Percentiles rank a stretch among this genome's conserved stretches.
These are phyloP conservation scores for Fusarium sp. DNA, from an alignment of 2,329 filamentous ascomycete genomes.

Conservation along the genomic window DNA sequence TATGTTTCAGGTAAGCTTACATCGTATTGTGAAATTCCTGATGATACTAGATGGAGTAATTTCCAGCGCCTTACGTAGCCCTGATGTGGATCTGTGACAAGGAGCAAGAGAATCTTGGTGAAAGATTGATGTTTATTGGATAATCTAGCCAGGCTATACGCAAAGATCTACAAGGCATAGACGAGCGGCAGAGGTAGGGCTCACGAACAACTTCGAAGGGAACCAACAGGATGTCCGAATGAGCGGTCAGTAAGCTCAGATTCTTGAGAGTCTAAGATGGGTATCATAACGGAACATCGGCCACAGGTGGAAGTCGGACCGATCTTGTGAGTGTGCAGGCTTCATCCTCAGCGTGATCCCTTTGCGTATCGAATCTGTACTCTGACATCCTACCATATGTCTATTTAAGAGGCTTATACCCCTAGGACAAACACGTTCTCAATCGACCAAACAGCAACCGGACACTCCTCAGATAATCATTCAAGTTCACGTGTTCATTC, in stretches of 20 bases:
- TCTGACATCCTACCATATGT: neutral
- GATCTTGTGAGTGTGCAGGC: neutral
- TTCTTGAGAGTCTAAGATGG: neutral
- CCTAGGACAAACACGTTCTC: no score
- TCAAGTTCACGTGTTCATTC: no score
- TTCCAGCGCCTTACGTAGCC: neutral
- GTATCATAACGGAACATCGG: neutral
- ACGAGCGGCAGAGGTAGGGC: neutral
- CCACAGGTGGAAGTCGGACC: neutral
- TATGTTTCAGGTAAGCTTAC: conserved; percentile 11
- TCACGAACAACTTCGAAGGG: neutral
- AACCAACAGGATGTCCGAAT: neutral
- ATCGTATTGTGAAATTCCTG: neutral
- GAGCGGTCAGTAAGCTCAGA: neutral
- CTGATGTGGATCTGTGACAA: neutral
- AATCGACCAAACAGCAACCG: no score
- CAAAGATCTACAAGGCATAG: neutral
- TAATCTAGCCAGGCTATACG: neutral
- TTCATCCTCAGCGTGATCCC: neutral
- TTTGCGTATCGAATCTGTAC: neutral
- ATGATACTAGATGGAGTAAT: neutral
- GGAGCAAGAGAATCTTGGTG: no score
- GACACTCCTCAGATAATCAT: neutral
- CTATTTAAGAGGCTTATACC: neutral
- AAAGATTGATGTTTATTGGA: neutral